Conservation (phyloP, 2,329 filamentous ascomycete species). For the Trichoderma guizhouense region DNA sequence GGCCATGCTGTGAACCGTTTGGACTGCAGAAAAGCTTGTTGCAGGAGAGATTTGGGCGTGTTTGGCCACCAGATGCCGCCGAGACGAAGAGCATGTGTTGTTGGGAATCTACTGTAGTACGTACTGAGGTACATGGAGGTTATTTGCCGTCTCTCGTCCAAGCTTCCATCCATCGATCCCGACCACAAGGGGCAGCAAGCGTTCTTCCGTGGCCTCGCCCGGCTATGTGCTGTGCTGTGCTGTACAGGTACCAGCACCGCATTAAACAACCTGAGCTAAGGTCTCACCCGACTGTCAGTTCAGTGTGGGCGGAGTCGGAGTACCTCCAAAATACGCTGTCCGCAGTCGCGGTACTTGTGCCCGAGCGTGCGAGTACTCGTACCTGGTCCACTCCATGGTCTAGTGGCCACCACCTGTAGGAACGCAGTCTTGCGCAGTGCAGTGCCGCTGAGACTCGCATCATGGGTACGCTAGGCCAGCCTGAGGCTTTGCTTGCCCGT, state of each 20-base stretch:
- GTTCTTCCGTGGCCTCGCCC: not conserved
- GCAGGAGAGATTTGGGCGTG: not conserved
- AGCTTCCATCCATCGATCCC: not conserved
- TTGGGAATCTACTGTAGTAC: not conserved
- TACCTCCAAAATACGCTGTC: not conserved
- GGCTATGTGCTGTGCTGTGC: not conserved
- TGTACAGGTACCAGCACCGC: constrained; percentile 1
- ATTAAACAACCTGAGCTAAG: not conserved
- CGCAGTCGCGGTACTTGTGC: not conserved
- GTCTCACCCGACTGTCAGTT: not conserved
- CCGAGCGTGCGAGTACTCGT: not conserved
- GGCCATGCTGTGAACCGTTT: not conserved
- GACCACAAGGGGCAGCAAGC: not conserved
- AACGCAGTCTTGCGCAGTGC: not conserved
- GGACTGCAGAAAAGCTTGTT: not conserved
- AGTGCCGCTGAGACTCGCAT: not conserved
- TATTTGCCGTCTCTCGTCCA: not conserved
- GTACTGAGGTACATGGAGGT: too few species aligned
- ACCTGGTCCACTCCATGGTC: constrained; percentile 4
- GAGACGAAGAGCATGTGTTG: not conserved
- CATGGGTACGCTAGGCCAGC: not conserved
- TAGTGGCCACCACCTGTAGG: not conserved
- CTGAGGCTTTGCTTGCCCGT: not conserved
- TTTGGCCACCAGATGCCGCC: not conserved
- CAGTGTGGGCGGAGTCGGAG: not conserved